Percentiles rank a stretch among this genome's conserved stretches.
Evolutionary conservation across 2,329 filamentous ascomycete genomes (phyloP).

Genomic region (Cercospora janseana): DNA sequence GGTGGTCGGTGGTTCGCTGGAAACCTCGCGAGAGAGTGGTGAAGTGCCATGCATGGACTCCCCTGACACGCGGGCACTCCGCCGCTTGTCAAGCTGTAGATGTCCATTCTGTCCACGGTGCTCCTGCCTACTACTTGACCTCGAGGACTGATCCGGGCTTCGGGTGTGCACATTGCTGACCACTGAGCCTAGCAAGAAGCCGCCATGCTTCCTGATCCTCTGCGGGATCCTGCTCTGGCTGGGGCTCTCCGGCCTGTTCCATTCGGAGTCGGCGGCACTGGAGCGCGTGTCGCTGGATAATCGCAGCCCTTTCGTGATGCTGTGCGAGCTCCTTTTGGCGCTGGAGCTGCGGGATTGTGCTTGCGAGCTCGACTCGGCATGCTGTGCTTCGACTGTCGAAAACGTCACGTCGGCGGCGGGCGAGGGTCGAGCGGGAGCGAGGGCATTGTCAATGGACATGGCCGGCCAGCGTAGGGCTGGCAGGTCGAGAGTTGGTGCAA

Average conservation of each 20-base stretch:
- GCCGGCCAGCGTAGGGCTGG: slow-evolving; percentile 12
- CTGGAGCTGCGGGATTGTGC: slow-evolving; percentile 30
- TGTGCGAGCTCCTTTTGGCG: slow-evolving; percentile 18
- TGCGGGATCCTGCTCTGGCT: slow-evolving; percentile 19
- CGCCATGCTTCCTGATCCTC: slow-evolving; percentile 38
- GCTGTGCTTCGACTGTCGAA: slow-evolving; percentile 21
- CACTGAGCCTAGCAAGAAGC: slow-evolving; percentile 39
- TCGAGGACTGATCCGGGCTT: slow-evolving; percentile 9
- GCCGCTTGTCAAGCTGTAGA: slow-evolving; percentile 24
- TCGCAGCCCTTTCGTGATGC: slow-evolving; percentile 16
- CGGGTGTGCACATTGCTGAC: slow-evolving; percentile 27
- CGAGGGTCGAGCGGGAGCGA: slow-evolving; percentile 17
- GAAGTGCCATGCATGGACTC: slow-evolving; percentile 33
- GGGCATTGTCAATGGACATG: slow-evolving; percentile 23
- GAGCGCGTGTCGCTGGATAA: slow-evolving; percentile 9
- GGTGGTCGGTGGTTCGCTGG: slow-evolving; percentile 13
- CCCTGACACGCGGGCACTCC: slow-evolving; percentile 23
- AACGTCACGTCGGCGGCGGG: slow-evolving; percentile 32
- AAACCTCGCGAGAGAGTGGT: slow-evolving; percentile 32
- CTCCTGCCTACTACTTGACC: slow-evolving; percentile 23
- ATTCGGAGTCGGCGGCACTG: slow-evolving; percentile 8
- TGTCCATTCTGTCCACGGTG: slow-evolving; percentile 20
- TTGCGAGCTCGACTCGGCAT: slow-evolving; percentile 31
- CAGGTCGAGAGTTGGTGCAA: not conserved
- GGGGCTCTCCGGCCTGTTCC: slow-evolving; percentile 9